These are phyloP conservation scores for Parachlorella kessleri DNA, from an alignment of 139 green algal genomes.

Conservation along the genomic window DNA sequence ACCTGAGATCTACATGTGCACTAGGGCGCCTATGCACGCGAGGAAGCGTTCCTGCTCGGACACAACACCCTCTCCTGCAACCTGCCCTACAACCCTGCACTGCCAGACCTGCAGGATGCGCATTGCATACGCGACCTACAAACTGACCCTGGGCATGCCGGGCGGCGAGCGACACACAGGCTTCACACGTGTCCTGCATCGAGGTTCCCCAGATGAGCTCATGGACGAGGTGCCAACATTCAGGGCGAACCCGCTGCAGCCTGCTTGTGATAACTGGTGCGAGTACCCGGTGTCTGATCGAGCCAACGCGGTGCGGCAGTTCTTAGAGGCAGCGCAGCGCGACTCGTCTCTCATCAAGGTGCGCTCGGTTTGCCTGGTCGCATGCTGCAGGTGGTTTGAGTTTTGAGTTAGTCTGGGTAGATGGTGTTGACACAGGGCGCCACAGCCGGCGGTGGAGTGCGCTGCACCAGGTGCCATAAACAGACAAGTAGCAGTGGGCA, in stretches of 20 bases:
- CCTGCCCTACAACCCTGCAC: conserved; percentile 26
- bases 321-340: conserved; percentile 47
- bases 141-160: conserved; percentile 68
- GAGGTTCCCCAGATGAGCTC: conserved; percentile 52
- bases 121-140: conserved; percentile 73
- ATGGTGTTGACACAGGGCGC: no score
- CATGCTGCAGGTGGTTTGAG: no score
- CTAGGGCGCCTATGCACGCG: not conserved
- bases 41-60: not conserved
- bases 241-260: conserved; percentile 56
- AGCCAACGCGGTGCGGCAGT: conserved; percentile 77
- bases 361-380: no score
- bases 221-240: conserved; percentile 65
- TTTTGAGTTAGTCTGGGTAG: not conserved
- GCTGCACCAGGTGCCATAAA: no score
- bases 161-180: conserved; percentile 71
- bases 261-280: conserved; percentile 66
- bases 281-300: conserved; percentile 85
- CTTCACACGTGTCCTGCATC: conserved; percentile 87
- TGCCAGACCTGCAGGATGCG: conserved; percentile 60
- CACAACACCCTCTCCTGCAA: not conserved
- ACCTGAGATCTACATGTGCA: not conserved
- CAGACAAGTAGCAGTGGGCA: no score
- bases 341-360: conserved; percentile 57
- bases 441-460: no score